Evolutionary conservation across 768 basidiomycete genomes (phyloP).

Genomic region (Kwoniella sp.): DNA sequence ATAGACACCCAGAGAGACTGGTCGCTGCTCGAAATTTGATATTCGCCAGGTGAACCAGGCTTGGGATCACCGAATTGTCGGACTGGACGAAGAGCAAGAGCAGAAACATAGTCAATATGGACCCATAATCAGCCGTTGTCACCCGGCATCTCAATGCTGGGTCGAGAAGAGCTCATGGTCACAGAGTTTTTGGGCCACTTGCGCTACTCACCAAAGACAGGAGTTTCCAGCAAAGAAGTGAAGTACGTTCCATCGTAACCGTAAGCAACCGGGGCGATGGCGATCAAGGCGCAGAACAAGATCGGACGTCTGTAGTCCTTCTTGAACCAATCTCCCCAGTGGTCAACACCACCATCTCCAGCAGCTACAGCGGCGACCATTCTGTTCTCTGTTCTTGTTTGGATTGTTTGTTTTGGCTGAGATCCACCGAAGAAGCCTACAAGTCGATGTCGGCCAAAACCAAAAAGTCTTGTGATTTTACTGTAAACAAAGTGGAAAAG

Average conservation of each 20-base stretch:
- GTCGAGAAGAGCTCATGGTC: no score
- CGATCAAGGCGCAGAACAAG: slow-evolving; percentile 29
- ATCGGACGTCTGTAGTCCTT: slow-evolving; percentile 36
- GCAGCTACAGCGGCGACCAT: slow-evolving; percentile 28
- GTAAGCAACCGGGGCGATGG: slow-evolving; percentile 32
- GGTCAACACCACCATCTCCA: slow-evolving; percentile 15
- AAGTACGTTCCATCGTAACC: slow-evolving; percentile 52
- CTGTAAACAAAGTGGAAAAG: background rate
- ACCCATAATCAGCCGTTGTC: no score
- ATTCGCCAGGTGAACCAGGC: slow-evolving; percentile 15
- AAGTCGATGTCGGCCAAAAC: background rate
- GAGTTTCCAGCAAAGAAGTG: slow-evolving; percentile 45
- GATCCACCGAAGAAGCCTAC: background rate
- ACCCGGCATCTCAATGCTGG: no score
- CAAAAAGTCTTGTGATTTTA: background rate
- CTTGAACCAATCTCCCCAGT: slow-evolving; percentile 22
- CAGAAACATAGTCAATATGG: no score
- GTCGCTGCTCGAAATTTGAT: slow-evolving; percentile 32
- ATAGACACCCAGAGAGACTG: slow-evolving; percentile 45
- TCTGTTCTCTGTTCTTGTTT: background rate
- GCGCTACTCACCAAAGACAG: slow-evolving; percentile 31
- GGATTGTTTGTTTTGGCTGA: background rate
- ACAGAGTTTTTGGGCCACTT: background rate
- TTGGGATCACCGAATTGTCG: slow-evolving; percentile 37
- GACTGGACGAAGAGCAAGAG: background rate